Conservation (phyloP, 345 rosid genomes). For the Camelina neglecta region DNA sequence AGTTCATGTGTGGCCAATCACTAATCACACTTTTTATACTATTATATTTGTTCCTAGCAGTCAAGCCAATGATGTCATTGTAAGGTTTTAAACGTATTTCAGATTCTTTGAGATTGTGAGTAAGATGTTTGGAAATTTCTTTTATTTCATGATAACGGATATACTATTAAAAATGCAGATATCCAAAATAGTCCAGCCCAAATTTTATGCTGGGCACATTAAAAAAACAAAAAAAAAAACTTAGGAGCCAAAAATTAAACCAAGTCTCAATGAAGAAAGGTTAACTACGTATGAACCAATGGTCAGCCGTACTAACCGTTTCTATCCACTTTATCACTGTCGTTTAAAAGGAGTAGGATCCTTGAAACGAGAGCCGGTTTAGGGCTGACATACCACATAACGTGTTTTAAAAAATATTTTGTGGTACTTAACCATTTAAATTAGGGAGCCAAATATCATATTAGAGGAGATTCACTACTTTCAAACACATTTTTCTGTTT, state of each 20-base stretch:
- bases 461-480: background rate
- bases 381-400: background rate
- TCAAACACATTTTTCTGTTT: too few species aligned
- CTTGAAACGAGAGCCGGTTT: background rate
- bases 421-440: background rate
- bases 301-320: background rate
- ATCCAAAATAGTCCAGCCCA: background rate
- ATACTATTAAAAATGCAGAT: background rate
- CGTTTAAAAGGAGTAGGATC: too few species aligned
- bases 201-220: background rate
- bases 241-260: background rate
- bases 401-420: background rate
- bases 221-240: background rate
- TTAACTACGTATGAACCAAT: background rate
- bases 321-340: background rate
- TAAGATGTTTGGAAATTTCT: background rate
- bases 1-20: slow-evolving; percentile 5
- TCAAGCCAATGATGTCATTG: background rate
- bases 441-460: background rate
- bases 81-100: background rate
- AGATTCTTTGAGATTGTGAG: background rate
- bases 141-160: background rate
- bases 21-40: background rate
- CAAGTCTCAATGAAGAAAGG: background rate
- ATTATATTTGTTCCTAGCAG: background rate